phyloP scores from a whole-genome alignment of 2,329 filamentous ascomycete species.

The Corinectria fuckeliana region DNA sequence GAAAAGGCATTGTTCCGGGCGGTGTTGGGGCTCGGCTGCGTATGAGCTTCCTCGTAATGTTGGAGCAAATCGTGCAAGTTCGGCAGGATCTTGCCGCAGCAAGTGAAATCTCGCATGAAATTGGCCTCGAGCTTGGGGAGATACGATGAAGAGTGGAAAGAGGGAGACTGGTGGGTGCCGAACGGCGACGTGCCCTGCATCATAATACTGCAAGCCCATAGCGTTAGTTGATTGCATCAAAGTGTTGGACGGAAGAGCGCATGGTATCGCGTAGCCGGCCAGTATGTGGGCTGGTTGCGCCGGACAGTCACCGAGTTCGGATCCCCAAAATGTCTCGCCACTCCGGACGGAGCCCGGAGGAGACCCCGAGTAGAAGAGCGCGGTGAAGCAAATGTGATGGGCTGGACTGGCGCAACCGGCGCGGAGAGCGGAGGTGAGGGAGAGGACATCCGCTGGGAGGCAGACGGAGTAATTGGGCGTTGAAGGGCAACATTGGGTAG shows the following conservation, averaged over 20 bases:
- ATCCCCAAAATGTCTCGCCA: conserved; percentile 33
- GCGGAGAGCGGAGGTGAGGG: background rate
- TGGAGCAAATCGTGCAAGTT: conserved; percentile 94
- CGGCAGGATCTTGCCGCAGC: conserved; percentile 87
- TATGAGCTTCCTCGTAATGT: conserved; percentile 96
- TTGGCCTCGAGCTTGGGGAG: conserved; percentile 95
- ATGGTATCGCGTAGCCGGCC: conserved; percentile 20
- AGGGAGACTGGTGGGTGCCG: conserved; percentile 81
- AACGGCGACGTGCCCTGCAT: conserved; percentile 98
- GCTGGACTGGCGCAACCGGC: background rate
- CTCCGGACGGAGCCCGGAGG: conserved; percentile 20
- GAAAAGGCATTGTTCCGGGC: conserved; percentile 50
- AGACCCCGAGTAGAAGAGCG: conserved; percentile 2
- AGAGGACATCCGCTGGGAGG: background rate
- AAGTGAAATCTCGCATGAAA: conserved; percentile 97
- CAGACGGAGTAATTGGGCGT: background rate
- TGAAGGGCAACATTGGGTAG: background rate
- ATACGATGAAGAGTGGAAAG: conserved; percentile 95
- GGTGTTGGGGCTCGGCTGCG: conserved; percentile 63
- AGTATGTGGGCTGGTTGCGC: conserved; percentile 17
- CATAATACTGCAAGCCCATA: conserved; percentile 70
- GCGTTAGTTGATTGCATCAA: conserved; percentile 29
- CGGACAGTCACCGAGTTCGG: conserved; percentile 25
- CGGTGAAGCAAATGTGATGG: background rate
- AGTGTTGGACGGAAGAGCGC: conserved; percentile 9